These are phyloP conservation scores for Trypanosoma brucei DNA, from an alignment of 208 protist species.

Conservation along the genomic window DNA sequence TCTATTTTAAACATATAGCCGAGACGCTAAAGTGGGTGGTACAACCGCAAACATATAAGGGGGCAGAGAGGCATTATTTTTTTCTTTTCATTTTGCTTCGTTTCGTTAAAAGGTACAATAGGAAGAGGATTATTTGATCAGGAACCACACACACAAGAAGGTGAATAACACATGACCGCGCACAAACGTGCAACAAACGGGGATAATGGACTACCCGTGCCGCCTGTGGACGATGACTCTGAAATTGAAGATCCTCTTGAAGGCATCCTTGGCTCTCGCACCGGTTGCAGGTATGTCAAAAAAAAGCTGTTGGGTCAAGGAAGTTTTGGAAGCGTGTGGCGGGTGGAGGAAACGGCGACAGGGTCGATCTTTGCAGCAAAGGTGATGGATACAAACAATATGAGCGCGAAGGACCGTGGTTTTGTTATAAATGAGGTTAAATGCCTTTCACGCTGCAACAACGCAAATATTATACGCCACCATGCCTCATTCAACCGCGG, in stretches of 20 bases:
- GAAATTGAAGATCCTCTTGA: conserved; percentile 48
- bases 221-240: conserved; percentile 33
- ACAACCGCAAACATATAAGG: too few species aligned
- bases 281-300: conserved; percentile 74
- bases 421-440: conserved; percentile 93
- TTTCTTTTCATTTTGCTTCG: too few species aligned
- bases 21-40: too few species aligned
- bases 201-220: conserved; percentile 51
- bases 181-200: conserved; percentile 30
- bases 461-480: conserved; percentile 91
- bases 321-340: conserved; percentile 87
- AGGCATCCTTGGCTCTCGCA: conserved; percentile 56
- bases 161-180: conserved; percentile 27
- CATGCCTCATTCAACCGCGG: conserved; percentile 47
- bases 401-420: conserved; percentile 83
- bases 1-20: too few species aligned
- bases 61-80: too few species aligned
- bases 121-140: too few species aligned
- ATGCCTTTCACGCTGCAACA: conserved; percentile 85
- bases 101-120: too few species aligned
- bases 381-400: conserved; percentile 87
- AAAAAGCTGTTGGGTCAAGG: conserved; percentile 90
- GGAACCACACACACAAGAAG: neutral
- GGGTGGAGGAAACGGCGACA: conserved; percentile 74
- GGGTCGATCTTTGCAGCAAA: conserved; percentile 79